Evolutionary conservation across 306 rosid species (phyloP), one percentile per base, ranked within the genome.

Genomic region (Sophora flavescens): DNA sequence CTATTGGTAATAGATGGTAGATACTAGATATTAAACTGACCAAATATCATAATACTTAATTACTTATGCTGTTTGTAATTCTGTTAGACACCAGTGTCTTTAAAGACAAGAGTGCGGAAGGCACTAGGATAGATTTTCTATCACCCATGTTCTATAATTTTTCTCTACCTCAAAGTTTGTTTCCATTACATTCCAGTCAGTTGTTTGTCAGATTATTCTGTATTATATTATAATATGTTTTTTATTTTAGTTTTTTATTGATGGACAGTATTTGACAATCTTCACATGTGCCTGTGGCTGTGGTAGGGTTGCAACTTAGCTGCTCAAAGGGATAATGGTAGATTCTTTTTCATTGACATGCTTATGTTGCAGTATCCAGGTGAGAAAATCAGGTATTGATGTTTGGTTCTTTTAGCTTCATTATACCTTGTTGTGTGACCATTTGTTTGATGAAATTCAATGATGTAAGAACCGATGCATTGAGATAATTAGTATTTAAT

Each of bases 301-400:
- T 59, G 32, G 10, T 82, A 95, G 99, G 97, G 99, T 59, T 95
- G 98, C 87, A 90, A 95, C 78, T 87, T 95, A 80, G 84, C 82
- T 83, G 93, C 91, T 72, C 97, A 88, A 73, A 95, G 93, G 78
- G 96, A 91, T 68, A 84, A 53, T 30, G 67, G 81, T 6, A 89
- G 85, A 78, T 86, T 95, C 74, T 33, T 87, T 63, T 95, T 95
- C 87, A 74, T 95, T 82, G 97, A 91, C 85, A 80, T 95, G 99
- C 96, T 90, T 77, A 70, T 72, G 86, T 77, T 84, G 63, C 97
- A 89, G 70, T 85, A 82, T 80, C 88, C 97, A 89, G 98, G 99
- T 95, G 93, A 95, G 97, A 80, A 82, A 75, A 51, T 75, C 77
- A 80, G 88, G 88, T 87, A 86, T 60, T 48, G 30, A 15, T 54